Evolutionary conservation across 305 asterid species (phyloP), one percentile per base, ranked within the genome.

Genomic region (Salvia sclarea): DNA sequence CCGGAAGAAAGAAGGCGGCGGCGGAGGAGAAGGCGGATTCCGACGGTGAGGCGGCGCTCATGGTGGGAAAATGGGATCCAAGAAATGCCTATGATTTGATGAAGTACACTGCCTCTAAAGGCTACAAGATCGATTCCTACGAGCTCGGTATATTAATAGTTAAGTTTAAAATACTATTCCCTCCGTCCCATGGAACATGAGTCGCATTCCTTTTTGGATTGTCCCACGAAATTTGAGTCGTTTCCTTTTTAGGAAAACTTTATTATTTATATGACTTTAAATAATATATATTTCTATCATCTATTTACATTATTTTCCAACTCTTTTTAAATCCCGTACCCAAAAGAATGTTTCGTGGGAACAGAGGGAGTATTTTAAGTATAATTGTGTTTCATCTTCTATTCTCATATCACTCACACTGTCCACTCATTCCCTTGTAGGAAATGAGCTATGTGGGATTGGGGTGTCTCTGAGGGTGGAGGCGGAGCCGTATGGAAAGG

Each of bases 81-180:
- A 60, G 61, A 61, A 91, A 91, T 35, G 90, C 96, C 13, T 66
- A 60, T 16, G 86, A 82, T 38, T 73, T 91, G 61, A 91, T 91
- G 80, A 64, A 57, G 16, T 85, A 88, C 80, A 82, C 88, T 7
- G 75, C 78, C 33, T 12, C 63, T 0, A 83, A 81, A 66, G 95
- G 93, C 70, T 87, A 84, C 87, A 84, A 76, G 76, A 87, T 91
- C 30, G 88, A 91, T 54, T 91, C 96, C n/a, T 91, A 82, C 61
- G 97, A 88, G 77, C 80, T 91, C n/a, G 97, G 97, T 90, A 79
- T n/a, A n/a, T n/a, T n/a, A 25, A 1, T 25, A 25, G 4, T 25
- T 25, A 25, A 25, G 30, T 25, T 25, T 25, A n/a, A n/a, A n/a
- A n/a, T n/a, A n/a, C n/a, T n/a, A n/a, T n/a, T n/a, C n/a, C n/a